Base-by-base conservation (phyloP, 2,329 filamentous ascomycete species). In the Spiromastix sp. region DNA sequence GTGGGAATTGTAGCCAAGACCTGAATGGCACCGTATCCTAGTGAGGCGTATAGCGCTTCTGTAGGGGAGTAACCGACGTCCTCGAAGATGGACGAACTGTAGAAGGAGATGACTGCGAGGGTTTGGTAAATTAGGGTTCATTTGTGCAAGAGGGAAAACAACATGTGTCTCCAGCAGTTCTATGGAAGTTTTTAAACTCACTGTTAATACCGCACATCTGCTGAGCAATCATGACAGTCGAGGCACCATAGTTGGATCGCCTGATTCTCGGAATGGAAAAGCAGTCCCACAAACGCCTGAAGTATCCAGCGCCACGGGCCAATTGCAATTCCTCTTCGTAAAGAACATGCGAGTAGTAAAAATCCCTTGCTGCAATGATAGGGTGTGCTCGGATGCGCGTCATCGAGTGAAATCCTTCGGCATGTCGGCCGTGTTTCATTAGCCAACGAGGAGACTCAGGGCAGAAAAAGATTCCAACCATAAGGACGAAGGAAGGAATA, bases 401-500 rank as follows among this genome's bases (percentile, higher is more conserved):
- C n/a, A 58, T 43, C 15, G 54, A 49, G 4, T 20, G 29, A 35
- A 46, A 57, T 4, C 52, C 54, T 25, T 54, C 42, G 29, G 40
- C 26, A 19, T 46, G 46, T 26, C 44, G 46, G 8, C 43, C 32
- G 17, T 53, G 50, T 33, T 55, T 54, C 44, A 56, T 53, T 21
- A 50, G 51, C 51, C 52, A 56, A 36, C 52, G 42, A 7, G 52
- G 52, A 4, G 49, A 50, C 21, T 50, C 47, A 40, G 40, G 29
- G 32, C 74, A 78, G 44, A 78, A 66, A 42, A 62, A 80, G 21
- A 79, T 59, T 30, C 68, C 63, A 6, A 71, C 10, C 8, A 77
- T 51, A 4, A 81, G 59, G 5, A 76, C 74, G 1, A 81, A 54
- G 0, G 76, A 74, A 1, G 77, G 77, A 24, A 79, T 69, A 32